phyloP scores from a whole-genome alignment of 495 filamentous ascomycete species.

The Aspergillus ostianus region DNA sequence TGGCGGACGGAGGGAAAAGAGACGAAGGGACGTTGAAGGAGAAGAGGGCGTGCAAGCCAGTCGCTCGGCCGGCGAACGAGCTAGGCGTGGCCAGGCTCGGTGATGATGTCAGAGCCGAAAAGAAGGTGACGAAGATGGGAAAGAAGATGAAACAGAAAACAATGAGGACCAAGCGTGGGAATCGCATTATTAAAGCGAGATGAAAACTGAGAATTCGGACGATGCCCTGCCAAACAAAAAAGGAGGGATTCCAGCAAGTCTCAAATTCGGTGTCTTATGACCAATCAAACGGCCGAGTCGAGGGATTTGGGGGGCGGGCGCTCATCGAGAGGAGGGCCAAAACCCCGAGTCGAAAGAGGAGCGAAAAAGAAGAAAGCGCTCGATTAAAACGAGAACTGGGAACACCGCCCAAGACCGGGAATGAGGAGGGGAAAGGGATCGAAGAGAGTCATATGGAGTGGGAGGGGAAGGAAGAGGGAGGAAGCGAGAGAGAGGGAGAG shows the following conservation, averaged over 20 bases:
- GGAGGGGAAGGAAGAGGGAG: constrained; percentile 9
- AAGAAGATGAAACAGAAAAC: constrained; percentile 55
- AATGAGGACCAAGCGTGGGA: constrained; percentile 51
- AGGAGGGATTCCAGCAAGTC: constrained; percentile 8
- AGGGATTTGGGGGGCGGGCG: constrained; percentile 24
- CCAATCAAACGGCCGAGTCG: constrained; percentile 42
- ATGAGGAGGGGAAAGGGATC: neutral
- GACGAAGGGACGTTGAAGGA: constrained; percentile 67
- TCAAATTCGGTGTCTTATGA: constrained; percentile 18
- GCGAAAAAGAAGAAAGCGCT: neutral
- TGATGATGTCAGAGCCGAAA: constrained; percentile 46
- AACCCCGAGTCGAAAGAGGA: neutral
- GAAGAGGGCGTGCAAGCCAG: constrained; percentile 54
- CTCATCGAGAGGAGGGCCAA: constrained; percentile 39
- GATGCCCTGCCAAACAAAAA: constrained; percentile 4
- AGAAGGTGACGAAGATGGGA: constrained; percentile 51
- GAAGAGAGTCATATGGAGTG: constrained; percentile 1
- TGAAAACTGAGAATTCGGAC: neutral
- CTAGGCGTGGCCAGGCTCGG: constrained; percentile 40
- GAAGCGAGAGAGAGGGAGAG: constrained; percentile 1
- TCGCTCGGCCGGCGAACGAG: constrained; percentile 39
- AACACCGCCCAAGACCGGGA: neutral
- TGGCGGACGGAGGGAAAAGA: constrained; percentile 89
- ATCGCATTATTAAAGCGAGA: constrained; percentile 46
- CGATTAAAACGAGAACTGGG: neutral